Percentiles rank a stretch among this genome's conserved stretches.
phyloP scores from a whole-genome alignment of 2,329 filamentous ascomycete species.

The Claviceps sorghi region DNA sequence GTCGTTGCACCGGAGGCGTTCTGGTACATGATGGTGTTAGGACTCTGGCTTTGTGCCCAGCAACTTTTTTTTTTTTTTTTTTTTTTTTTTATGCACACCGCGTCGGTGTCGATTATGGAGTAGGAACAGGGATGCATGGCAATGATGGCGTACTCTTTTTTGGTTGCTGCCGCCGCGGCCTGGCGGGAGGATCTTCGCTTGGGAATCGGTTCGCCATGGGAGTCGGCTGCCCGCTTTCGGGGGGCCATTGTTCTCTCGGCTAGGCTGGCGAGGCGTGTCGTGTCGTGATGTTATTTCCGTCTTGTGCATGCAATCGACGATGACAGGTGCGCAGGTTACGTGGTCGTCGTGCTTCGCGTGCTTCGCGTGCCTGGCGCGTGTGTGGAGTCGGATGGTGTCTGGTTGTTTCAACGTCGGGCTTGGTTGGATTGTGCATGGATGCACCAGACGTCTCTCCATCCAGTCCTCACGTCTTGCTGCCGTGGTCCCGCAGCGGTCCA shows the following conservation, averaged over 20 bases:
- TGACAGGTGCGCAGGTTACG: not conserved
- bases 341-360: not conserved
- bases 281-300: not conserved
- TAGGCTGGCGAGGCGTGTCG: not conserved
- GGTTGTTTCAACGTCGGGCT: no score
- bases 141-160: not conserved
- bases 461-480: not conserved
- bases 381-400: not conserved
- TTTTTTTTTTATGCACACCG: not conserved
- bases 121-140: not conserved
- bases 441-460: not conserved
- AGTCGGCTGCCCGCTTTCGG: conserved; percentile 4
- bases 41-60: not conserved
- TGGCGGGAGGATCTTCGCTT: conserved; percentile 17
- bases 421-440: not conserved
- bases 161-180: conserved; percentile 4
- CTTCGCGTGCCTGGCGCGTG: not conserved
- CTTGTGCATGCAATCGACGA: not conserved
- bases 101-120: not conserved
- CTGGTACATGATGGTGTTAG: not conserved
- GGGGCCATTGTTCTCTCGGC: not conserved
- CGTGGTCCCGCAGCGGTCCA: not conserved
- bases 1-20: not conserved
- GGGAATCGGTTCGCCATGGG: conserved; percentile 9
- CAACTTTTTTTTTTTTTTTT: not conserved